phyloP scores from a whole-genome alignment of 257 asterid genomes.

The Gynochthodes officinalis region DNA sequence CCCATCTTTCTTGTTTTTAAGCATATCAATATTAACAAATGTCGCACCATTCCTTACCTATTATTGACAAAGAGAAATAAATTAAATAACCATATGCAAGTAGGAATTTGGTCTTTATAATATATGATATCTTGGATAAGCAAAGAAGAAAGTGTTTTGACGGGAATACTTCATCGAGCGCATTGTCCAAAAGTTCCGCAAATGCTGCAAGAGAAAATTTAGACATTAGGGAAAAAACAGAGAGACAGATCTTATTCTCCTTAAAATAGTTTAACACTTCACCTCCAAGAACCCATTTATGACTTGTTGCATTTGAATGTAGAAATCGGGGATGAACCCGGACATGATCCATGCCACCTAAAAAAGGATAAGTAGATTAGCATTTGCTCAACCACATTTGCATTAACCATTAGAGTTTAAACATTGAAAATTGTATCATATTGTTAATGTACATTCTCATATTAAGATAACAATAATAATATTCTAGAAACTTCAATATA shows the following conservation, averaged over 20 bases:
- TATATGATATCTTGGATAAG: background rate
- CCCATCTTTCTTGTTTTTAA: conserved; percentile 68
- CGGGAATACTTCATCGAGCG: conserved; percentile 75
- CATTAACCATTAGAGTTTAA: background rate
- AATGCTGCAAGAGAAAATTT: conserved; percentile 57
- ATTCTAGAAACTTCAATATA: background rate
- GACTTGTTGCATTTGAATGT: conserved; percentile 98
- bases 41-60: conserved; percentile 90
- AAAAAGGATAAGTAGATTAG: conserved; percentile 12
- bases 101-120: background rate
- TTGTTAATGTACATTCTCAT: background rate
- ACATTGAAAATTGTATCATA: background rate
- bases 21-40: conserved; percentile 71
- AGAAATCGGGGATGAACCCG: conserved; percentile 90
- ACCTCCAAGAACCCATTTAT: conserved; percentile 99
- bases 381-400: background rate
- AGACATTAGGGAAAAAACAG: conserved; percentile 10
- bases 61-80: conserved; percentile 12
- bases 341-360: conserved; percentile 96
- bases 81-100: background rate
- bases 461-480: background rate
- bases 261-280: conserved; percentile 2
- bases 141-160: background rate
- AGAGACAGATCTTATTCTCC: background rate
- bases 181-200: conserved; percentile 93